Evolutionary conservation across 257 asterid genomes (phyloP).

Genomic region (Lithospermum erythrorhizon): DNA sequence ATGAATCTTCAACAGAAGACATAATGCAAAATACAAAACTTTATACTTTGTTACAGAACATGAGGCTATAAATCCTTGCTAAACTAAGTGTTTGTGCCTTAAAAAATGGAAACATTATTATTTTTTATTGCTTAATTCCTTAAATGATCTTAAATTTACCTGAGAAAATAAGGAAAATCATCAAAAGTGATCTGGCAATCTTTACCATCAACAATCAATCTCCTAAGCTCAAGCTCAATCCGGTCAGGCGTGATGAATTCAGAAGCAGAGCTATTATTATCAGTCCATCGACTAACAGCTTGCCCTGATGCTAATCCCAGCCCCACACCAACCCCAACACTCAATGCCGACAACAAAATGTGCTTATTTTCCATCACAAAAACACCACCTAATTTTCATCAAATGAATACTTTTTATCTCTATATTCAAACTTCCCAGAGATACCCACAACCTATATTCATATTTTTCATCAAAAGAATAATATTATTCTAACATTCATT

Average conservation of each 20-base stretch:
- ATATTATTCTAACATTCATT: neutral
- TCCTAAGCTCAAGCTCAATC: conserved; percentile 51
- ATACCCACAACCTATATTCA: too few species aligned
- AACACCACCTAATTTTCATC: conserved; percentile 5
- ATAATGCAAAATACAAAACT: neutral
- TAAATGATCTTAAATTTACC: conserved; percentile 24
- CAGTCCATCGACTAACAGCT: conserved; percentile 50
- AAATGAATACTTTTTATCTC: neutral
- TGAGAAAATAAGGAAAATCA: conserved; percentile 77
- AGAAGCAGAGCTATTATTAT: conserved; percentile 11
- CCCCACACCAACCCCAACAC: conserved; percentile 89
- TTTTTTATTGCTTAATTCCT: neutral
- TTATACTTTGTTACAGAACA: too few species aligned
- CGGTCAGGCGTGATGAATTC: conserved; percentile 50
- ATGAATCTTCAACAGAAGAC: conserved; percentile 3
- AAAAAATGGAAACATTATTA: neutral
- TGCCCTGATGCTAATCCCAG: conserved; percentile 70
- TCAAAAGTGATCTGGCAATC: conserved; percentile 41
- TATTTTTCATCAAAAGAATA: neutral
- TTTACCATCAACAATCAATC: conserved; percentile 53
- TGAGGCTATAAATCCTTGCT: too few species aligned
- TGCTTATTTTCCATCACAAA: conserved; percentile 74
- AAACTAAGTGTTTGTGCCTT: neutral
- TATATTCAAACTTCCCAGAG: neutral
- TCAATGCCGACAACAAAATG: conserved; percentile 66